A percentile compares a stretch with the other conserved stretches of the same genome.
Evolutionary conservation across 1,284 basidiomycete genomes (phyloP).

Genomic region (Cryptococcus sp.): DNA sequence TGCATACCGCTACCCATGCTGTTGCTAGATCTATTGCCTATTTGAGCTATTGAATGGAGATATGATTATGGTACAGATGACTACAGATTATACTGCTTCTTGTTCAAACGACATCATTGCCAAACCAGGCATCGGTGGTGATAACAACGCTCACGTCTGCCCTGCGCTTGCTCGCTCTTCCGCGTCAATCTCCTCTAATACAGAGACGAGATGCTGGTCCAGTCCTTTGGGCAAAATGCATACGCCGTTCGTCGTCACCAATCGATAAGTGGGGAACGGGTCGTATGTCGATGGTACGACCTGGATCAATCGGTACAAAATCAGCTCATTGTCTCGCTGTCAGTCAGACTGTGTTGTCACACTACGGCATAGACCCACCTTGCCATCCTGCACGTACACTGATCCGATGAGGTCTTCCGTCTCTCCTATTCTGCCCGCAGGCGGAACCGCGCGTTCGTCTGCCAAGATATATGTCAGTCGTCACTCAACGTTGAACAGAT

Average conservation of each 20-base stretch:
- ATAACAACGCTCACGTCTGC: neutral
- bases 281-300: constrained; percentile 47
- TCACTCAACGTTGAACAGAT: neutral
- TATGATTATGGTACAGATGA: no score
- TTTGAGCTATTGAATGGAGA: no score
- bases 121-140: no score
- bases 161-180: constrained; percentile 22
- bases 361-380: constrained; percentile 29
- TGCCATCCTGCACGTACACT: constrained; percentile 49
- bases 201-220: constrained; percentile 40
- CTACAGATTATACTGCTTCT: no score
- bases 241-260: constrained; percentile 48
- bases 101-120: no score
- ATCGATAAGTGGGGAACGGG: constrained; percentile 46
- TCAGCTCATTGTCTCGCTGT: neutral
- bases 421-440: constrained; percentile 51
- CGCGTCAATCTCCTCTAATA: constrained; percentile 31
- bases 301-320: constrained; percentile 18
- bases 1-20: no score
- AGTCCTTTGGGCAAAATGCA: constrained; percentile 44
- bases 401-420: constrained; percentile 52
- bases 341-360: neutral
- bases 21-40: no score
- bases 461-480: neutral
- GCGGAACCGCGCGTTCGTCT: constrained; percentile 50